Evolutionary conservation across 257 asterid genomes (phyloP).

Genomic region (Solanum tarijense): DNA sequence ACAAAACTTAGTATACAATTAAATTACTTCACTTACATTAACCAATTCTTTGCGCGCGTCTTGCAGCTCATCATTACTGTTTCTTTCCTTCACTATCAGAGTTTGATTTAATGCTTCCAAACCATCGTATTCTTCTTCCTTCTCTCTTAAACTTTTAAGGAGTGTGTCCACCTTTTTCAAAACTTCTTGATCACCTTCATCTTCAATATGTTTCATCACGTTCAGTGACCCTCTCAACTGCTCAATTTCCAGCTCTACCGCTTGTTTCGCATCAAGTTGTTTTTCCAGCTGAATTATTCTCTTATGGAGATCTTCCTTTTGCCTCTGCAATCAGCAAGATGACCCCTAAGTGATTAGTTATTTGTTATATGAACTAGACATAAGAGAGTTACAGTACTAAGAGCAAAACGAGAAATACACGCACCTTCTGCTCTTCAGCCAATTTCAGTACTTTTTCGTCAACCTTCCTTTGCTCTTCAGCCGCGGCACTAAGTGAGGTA

Average conservation of each 20-base stretch:
- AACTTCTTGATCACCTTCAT: slow-evolving; percentile 60
- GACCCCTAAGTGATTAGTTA: slow-evolving; percentile 1
- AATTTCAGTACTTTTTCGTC: slow-evolving; percentile 56
- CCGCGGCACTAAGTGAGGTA: slow-evolving; percentile 41
- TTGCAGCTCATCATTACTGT: slow-evolving; percentile 62
- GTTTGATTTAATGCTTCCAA: slow-evolving; percentile 40
- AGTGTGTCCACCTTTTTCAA: slow-evolving; percentile 37
- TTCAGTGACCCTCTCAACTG: slow-evolving; percentile 52
- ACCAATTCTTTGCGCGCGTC: slow-evolving; percentile 88
- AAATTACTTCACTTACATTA: slow-evolving; percentile 31
- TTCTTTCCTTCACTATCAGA: slow-evolving; percentile 60
- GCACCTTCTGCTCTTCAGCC: slow-evolving; percentile 86
- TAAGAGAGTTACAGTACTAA: not conserved
- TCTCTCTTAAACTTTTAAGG: slow-evolving; percentile 50
- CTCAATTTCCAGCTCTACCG: slow-evolving; percentile 61
- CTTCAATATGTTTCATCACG: slow-evolving; percentile 52
- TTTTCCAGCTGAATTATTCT: slow-evolving; percentile 45
- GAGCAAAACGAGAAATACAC: not conserved
- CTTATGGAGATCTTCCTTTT: slow-evolving; percentile 57
- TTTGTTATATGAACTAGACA: slow-evolving; percentile 4
- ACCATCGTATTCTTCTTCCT: slow-evolving; percentile 53
- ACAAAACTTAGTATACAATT: not conserved
- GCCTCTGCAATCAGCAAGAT: slow-evolving; percentile 46
- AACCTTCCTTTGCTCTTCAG: slow-evolving; percentile 52
- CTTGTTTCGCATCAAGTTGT: slow-evolving; percentile 60